These are phyloP conservation scores for Amanita inopinata DNA, from an alignment of 768 basidiomycete species.

Conservation along the genomic window DNA sequence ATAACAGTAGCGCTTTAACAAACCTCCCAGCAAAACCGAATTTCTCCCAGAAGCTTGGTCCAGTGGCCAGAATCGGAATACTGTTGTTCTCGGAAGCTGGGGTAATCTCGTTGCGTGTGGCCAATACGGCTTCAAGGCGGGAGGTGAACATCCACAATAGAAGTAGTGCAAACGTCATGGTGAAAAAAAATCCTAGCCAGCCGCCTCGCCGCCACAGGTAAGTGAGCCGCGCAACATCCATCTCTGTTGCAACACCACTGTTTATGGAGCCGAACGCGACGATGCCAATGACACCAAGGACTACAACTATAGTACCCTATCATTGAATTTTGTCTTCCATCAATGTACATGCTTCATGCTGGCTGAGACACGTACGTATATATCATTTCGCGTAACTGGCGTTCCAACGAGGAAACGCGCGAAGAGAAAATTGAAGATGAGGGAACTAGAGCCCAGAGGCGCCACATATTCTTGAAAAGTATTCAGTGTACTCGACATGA, in stretches of 20 bases:
- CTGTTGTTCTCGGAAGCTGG: constrained; percentile 3
- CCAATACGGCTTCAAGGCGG: constrained; percentile 66
- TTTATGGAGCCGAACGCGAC: constrained; percentile 83
- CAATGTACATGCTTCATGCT: background rate
- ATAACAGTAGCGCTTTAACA: constrained; percentile 23
- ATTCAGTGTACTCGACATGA: constrained; percentile 1
- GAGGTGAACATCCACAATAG: constrained; percentile 57
- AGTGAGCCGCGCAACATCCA: constrained; percentile 67
- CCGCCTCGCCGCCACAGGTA: constrained; percentile 76
- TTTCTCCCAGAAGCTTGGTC: constrained; percentile 7
- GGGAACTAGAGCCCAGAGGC: constrained; percentile 84
- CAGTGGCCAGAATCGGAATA: constrained; percentile 1
- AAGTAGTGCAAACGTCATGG: constrained; percentile 62
- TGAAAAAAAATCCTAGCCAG: constrained; percentile 88
- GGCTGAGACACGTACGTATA: constrained; percentile 46
- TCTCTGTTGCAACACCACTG: constrained; percentile 65
- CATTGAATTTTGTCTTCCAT: constrained; percentile 1
- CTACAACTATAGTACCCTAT: constrained; percentile 76
- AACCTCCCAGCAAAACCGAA: constrained; percentile 11
- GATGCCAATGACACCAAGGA: constrained; percentile 79
- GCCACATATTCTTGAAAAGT: constrained; percentile 77
- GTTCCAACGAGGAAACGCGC: constrained; percentile 83
- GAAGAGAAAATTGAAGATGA: constrained; percentile 95
- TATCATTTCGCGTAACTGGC: constrained; percentile 75
- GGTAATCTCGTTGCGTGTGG: constrained; percentile 54